Evolutionary conservation across 2,329 filamentous ascomycete genomes (phyloP).

Genomic region (Sporothrix pseudoabietina): DNA sequence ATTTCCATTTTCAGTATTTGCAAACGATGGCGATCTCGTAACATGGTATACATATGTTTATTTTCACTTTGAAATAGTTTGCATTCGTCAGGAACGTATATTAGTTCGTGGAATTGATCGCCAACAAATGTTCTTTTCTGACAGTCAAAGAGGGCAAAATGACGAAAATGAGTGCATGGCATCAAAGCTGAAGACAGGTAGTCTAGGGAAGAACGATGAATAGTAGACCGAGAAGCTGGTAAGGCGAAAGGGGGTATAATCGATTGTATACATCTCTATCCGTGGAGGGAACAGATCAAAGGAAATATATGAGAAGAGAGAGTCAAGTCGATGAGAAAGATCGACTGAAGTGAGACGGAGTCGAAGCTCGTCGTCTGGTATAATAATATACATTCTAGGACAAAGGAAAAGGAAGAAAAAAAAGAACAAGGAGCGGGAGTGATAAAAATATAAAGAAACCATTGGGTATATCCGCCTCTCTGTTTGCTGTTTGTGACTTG

Average conservation of each 20-base stretch:
- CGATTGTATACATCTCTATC: conserved; percentile 21
- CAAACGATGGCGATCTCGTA: background rate
- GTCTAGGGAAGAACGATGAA: background rate
- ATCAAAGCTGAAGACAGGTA: background rate
- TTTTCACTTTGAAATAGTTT: conserved; percentile 1
- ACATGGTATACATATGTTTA: background rate
- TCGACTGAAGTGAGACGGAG: background rate
- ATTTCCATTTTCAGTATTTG: conserved; percentile 1
- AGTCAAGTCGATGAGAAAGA: background rate
- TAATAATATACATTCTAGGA: conserved; percentile 6
- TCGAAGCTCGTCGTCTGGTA: conserved; percentile 16
- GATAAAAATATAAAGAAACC: background rate
- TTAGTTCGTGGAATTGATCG: background rate
- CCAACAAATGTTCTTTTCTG: background rate
- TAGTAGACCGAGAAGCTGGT: background rate
- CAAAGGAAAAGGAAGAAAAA: background rate
- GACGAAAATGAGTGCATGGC: background rate
- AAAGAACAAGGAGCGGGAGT: background rate
- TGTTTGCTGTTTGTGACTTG: background rate
- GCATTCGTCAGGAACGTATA: background rate
- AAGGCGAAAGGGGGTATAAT: conserved; percentile 14
- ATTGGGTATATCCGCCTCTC: conserved; percentile 26
- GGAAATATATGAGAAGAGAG: conserved; percentile 10
- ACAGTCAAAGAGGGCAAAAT: background rate
- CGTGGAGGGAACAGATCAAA: background rate